These are phyloP conservation scores for Aspergillus aculeatus DNA, from an alignment of 2,329 filamentous ascomycete species.

Conservation along the genomic window DNA sequence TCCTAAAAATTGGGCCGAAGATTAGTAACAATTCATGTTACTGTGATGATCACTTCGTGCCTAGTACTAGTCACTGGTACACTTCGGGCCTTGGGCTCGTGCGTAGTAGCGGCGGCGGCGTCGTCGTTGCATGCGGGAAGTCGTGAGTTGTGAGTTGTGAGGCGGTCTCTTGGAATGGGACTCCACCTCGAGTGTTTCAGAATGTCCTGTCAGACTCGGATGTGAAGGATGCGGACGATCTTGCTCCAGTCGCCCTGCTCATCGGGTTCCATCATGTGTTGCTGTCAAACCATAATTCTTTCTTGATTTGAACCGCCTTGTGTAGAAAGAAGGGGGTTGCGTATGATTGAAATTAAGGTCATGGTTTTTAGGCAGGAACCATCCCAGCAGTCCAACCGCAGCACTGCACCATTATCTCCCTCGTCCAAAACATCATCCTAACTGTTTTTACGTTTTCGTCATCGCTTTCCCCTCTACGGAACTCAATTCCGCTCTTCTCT, in stretches of 20 bases:
- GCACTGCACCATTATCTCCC: background rate
- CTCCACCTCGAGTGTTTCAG: slow-evolving; percentile 22
- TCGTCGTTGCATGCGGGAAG: background rate
- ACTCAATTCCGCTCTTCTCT: background rate
- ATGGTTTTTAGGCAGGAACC: background rate
- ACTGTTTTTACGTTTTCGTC: background rate
- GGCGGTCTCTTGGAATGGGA: slow-evolving; percentile 7
- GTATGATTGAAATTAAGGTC: background rate
- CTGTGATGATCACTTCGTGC: background rate
- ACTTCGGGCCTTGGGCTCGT: background rate
- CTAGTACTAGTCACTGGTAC: no score
- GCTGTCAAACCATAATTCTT: background rate
- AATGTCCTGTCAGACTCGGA: slow-evolving; percentile 11
- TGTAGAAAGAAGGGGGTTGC: background rate
- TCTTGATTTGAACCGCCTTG: background rate
- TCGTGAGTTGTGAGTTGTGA: background rate
- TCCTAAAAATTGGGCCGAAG: background rate
- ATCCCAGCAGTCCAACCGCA: no score
- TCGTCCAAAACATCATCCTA: background rate
- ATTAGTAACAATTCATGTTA: no score
- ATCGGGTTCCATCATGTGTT: background rate
- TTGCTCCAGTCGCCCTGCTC: background rate
- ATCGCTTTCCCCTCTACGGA: slow-evolving; percentile 2
- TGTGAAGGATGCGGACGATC: background rate
- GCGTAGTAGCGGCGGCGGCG: slow-evolving; percentile 13